Conservation (phyloP, 192 early-diverging fungal species). For the Podila horticola region DNA sequence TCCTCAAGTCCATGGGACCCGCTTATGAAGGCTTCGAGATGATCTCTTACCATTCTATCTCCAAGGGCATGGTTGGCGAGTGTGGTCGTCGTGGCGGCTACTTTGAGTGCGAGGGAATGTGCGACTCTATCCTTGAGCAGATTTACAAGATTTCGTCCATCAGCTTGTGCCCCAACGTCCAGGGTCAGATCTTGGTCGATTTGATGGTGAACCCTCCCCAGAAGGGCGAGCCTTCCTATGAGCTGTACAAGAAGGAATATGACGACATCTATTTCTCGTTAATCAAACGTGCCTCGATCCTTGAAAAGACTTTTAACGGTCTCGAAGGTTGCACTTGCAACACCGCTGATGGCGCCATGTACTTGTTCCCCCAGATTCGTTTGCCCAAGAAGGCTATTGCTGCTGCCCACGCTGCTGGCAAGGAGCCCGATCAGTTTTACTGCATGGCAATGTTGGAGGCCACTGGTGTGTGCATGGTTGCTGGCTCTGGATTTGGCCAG, state of each 20-base stretch:
- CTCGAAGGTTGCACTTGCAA: conserved; percentile 90
- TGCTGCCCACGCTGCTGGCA: conserved; percentile 75
- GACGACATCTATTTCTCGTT: conserved; percentile 83
- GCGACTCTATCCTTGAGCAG: conserved; percentile 78
- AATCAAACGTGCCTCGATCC: conserved; percentile 76
- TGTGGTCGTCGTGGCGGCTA: conserved; percentile 98
- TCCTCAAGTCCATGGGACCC: conserved; percentile 80
- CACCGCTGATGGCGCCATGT: conserved; percentile 94
- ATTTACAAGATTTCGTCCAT: conserved; percentile 96
- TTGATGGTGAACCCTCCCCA: conserved; percentile 93
- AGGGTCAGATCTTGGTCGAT: conserved; percentile 95
- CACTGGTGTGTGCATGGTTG: conserved; percentile 97
- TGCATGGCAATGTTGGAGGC: conserved; percentile 91
- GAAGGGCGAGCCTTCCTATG: conserved; percentile 81
- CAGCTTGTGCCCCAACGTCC: conserved; percentile 93
- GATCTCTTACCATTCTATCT: conserved; percentile 95
- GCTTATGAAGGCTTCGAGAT: conserved; percentile 82
- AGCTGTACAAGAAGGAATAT: conserved; percentile 77
- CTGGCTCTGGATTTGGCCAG: conserved; percentile 95
- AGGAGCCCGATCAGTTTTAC: conserved; percentile 90
- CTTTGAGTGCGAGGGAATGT: conserved; percentile 92
- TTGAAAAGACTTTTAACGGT: conserved; percentile 81
- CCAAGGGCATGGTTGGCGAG: conserved; percentile 99
- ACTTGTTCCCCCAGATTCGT: conserved; percentile 89
- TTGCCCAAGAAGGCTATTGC: conserved; percentile 82